Base-by-base conservation (phyloP, 1,139 yeast species). In the Zygosaccharomyces sapae region DNA sequence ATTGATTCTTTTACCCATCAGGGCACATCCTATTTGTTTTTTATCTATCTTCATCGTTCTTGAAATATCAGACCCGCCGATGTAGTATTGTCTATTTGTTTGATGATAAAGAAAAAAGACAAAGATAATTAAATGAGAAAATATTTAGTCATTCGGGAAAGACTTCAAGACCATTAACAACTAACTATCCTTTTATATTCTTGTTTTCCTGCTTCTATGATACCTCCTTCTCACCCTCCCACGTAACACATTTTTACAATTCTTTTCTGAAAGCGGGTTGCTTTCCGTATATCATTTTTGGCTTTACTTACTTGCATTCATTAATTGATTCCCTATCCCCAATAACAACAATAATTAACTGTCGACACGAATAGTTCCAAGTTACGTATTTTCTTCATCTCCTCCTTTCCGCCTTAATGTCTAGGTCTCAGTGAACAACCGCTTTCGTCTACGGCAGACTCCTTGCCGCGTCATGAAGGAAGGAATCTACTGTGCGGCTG, bases 1-100 rank as follows among this genome's bases (percentile, higher is more conserved):
- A 3, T 50, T 37, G 31, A 55, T 7, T 24, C 31, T 37, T 30
- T 37, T 37, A 10, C 40, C 40, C 31, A 4, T 37, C 8, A 37
- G 40, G 40, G 40, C 40, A 24, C 31, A 18, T 22, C 16, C 33
- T 12, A 37, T 20, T 7, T 37, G 31, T 37, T n/a, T 37, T 18
- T 12, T 37, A 7, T 22, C 31, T 19, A 24, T 30, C 20, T 24
- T 25, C 31, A 37, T 20, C 31, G 24, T 12, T 3, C 12, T 35
- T 9, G 8, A 27, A 10, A 10, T 1, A 9, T 10, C 31, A 27
- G 31, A 27, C n/a, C 31, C 31, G 31, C 9, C n/a, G 31, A 10
- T 5, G 10, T 8, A 27, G 31, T 27, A 7, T 27, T 9, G 10
- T 4, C 10, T 27, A 27, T 10, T 9, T 9, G 31, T 7, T 27